These are phyloP conservation scores for Phlebopus sp. DNA, from an alignment of 1,284 basidiomycete genomes.

Conservation along the genomic window DNA sequence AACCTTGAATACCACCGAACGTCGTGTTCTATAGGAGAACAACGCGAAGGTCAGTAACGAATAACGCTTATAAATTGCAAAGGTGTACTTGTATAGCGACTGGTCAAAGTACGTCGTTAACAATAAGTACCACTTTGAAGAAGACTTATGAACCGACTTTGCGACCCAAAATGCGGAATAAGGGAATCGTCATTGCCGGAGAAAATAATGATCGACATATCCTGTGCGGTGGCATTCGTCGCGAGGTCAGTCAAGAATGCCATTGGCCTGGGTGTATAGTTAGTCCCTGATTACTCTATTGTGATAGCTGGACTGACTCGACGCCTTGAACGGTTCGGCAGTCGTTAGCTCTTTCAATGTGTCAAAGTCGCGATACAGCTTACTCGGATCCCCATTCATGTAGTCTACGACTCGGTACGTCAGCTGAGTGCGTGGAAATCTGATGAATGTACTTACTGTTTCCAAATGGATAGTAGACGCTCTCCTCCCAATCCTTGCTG, in stretches of 20 bases:
- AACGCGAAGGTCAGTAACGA: slow-evolving; percentile 1
- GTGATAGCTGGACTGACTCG: slow-evolving; percentile 38
- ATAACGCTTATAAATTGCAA: not conserved
- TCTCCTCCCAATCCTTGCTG: slow-evolving; percentile 53
- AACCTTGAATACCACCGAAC: slow-evolving; percentile 71
- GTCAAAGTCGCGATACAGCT: slow-evolving; percentile 16
- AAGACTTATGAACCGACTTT: slow-evolving; percentile 41
- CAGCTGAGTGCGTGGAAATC: slow-evolving; percentile 9
- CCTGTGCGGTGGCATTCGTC: slow-evolving; percentile 51
- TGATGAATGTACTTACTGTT: slow-evolving; percentile 27
- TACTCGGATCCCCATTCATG: slow-evolving; percentile 41
- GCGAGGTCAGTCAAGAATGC: slow-evolving; percentile 63
- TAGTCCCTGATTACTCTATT: slow-evolving; percentile 4
- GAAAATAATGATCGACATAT: slow-evolving; percentile 54
- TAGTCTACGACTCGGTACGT: slow-evolving; percentile 11
- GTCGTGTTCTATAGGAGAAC: slow-evolving; percentile 56
- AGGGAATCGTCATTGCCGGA: slow-evolving; percentile 70
- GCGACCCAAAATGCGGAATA: slow-evolving; percentile 60
- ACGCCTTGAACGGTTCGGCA: slow-evolving; percentile 35
- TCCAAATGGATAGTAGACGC: slow-evolving; percentile 50
- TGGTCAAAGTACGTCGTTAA: slow-evolving; percentile 25
- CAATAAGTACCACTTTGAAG: not conserved
- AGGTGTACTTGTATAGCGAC: slow-evolving; percentile 58
- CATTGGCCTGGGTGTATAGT: slow-evolving; percentile 47
- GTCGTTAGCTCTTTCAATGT: slow-evolving; percentile 1